These are phyloP conservation scores for Malbranchea cinnamomea DNA, from an alignment of 2,329 filamentous ascomycete species.

Conservation along the genomic window DNA sequence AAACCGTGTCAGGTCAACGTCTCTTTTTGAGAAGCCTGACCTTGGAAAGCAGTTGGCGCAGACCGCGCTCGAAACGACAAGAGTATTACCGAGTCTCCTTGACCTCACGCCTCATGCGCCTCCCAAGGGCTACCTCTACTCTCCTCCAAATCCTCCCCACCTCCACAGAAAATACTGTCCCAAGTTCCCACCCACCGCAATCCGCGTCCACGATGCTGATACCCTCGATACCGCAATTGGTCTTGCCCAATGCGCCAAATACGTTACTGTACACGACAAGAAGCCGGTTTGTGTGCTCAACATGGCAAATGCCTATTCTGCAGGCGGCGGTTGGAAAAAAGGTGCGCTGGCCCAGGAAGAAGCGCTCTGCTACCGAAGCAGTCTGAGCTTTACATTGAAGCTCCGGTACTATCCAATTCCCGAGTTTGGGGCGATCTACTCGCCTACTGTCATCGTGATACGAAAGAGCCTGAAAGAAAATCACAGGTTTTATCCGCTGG, in stretches of 20 bases:
- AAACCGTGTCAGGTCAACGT: slow-evolving; percentile 2
- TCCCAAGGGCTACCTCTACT: slow-evolving; percentile 25
- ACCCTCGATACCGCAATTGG: slow-evolving; percentile 41
- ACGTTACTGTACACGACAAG: slow-evolving; percentile 14
- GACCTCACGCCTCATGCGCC: slow-evolving; percentile 28
- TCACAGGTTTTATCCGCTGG: slow-evolving; percentile 32
- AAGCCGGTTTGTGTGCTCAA: slow-evolving; percentile 47
- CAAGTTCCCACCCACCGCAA: slow-evolving; percentile 16
- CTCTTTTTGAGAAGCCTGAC: slow-evolving; percentile 3
- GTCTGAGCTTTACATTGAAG: slow-evolving; percentile 25
- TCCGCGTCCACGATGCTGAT: slow-evolving; percentile 43
- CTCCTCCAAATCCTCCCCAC: slow-evolving; percentile 22
- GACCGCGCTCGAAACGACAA: slow-evolving; percentile 34
- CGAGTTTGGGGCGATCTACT: slow-evolving; percentile 40
- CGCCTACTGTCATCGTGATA: slow-evolving; percentile 45
- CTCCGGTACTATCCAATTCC: slow-evolving; percentile 38
- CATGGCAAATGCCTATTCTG: slow-evolving; percentile 42
- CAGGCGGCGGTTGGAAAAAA: slow-evolving; percentile 50
- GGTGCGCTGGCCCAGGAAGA: slow-evolving; percentile 55
- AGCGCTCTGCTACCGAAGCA: slow-evolving; percentile 49
- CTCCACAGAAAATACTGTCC: slow-evolving; percentile 33
- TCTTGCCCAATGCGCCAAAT: slow-evolving; percentile 15
- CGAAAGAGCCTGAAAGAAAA: slow-evolving; percentile 34
- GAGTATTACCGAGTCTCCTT: slow-evolving; percentile 34
- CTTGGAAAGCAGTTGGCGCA: slow-evolving; percentile 21